Percentiles rank a stretch among this genome's conserved stretches.
These are phyloP conservation scores for Candolleomyces eurysporus DNA, from an alignment of 768 basidiomycete species.

Conservation along the genomic window DNA sequence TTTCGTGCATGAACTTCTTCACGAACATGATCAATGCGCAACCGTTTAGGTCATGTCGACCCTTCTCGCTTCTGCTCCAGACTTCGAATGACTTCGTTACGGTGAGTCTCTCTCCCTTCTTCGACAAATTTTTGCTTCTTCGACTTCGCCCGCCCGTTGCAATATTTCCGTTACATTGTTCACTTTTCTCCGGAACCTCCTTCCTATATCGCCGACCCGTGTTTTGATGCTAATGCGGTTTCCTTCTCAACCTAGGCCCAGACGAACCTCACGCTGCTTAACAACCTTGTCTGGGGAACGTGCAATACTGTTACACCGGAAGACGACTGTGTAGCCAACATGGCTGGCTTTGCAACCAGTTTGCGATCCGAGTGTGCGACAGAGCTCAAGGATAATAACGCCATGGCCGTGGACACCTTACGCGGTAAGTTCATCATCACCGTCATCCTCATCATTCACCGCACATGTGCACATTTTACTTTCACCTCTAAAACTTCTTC, in stretches of 20 bases:
- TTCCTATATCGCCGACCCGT: background rate
- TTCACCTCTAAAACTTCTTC: too few species aligned
- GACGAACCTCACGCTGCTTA: slow-evolving; percentile 57
- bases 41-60: slow-evolving; percentile 71
- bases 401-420: slow-evolving; percentile 52
- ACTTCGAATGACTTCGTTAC: slow-evolving; percentile 52
- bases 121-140: background rate
- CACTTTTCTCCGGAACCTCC: background rate
- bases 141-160: background rate
- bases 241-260: slow-evolving; percentile 47
- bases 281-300: slow-evolving; percentile 73
- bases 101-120: slow-evolving; percentile 35
- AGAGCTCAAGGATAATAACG: slow-evolving; percentile 55
- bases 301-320: slow-evolving; percentile 59
- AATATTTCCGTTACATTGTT: background rate
- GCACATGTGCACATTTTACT: too few species aligned
- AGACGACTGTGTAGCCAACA: slow-evolving; percentile 60
- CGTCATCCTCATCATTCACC: too few species aligned
- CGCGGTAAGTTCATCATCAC: slow-evolving; percentile 39
- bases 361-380: slow-evolving; percentile 50
- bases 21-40: slow-evolving; percentile 63
- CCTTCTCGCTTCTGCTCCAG: slow-evolving; percentile 65
- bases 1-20: slow-evolving; percentile 69
- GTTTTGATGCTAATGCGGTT: background rate
- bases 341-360: slow-evolving; percentile 57